A percentile compares a stretch with the other conserved stretches of the same genome.
Evolutionary conservation across 140 eudicot species (phyloP).

Genomic region (Stevia rebaudiana): DNA sequence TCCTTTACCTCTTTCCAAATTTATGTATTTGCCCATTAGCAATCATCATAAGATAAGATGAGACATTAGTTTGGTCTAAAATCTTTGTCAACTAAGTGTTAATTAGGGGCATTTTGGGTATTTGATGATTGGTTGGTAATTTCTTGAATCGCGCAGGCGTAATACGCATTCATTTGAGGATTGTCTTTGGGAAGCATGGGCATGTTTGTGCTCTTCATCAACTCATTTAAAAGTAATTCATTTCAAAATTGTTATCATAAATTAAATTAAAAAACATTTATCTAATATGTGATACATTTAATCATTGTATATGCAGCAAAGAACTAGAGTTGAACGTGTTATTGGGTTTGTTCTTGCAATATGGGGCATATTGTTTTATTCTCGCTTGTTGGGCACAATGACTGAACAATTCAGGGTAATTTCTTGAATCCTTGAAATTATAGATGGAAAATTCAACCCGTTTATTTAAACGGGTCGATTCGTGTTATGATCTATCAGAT

Average conservation of each 20-base stretch:
- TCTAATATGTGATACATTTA: slow-evolving; percentile 17
- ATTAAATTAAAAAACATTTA: slow-evolving; percentile 13
- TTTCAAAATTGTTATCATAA: slow-evolving; percentile 15
- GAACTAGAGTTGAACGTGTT: slow-evolving; percentile 80
- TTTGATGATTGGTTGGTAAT: slow-evolving; percentile 9
- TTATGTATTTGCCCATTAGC: not conserved
- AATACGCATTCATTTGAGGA: slow-evolving; percentile 79
- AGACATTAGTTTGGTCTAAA: slow-evolving; percentile 1
- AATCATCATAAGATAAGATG: not conserved
- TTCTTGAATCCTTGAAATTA: slow-evolving; percentile 13
- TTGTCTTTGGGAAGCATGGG: slow-evolving; percentile 99
- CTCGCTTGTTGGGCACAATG: slow-evolving; percentile 96
- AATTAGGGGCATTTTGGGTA: not conserved
- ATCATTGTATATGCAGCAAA: slow-evolving; percentile 70
- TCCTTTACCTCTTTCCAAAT: not conserved
- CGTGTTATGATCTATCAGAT: not conserved
- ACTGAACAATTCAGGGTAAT: slow-evolving; percentile 96
- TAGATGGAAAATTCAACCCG: not conserved
- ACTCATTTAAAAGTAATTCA: slow-evolving; percentile 72
- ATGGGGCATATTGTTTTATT: slow-evolving; percentile 93
- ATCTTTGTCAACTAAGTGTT: not conserved
- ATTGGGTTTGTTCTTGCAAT: slow-evolving; percentile 94
- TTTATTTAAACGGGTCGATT: not conserved
- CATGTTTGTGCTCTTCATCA: slow-evolving; percentile 90
- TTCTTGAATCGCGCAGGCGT: slow-evolving; percentile 50